Evolutionary conservation across 306 rosid species (phyloP), one percentile per base, ranked within the genome.

Genomic region (Prunus davidiana): DNA sequence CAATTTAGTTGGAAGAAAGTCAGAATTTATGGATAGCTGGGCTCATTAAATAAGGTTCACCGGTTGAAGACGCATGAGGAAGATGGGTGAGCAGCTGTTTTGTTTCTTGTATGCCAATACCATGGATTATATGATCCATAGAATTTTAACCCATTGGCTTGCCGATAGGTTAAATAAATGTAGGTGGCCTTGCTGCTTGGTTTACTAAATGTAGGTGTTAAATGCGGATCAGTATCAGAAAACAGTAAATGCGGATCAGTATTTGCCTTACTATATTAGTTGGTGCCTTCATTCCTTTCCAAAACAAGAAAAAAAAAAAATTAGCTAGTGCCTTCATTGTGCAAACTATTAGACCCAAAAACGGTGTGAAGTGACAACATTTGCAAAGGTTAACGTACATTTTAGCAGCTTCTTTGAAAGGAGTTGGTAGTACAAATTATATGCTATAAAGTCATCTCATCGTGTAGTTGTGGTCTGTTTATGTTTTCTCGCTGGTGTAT

Each of bases 21-120:
- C 91, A 85, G 83, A 80, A 82, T 76, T 51, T 76, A 85, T 82
- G 87, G 88, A 76, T 73, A 56, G 84, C 83, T 82, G 79, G 87
- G 85, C 75, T 77, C 52, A 43, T 79, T 76, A 79, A 86, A 81
- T 81, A 75, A 60, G 77, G 84, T 47, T 64, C 78, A 69, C 82
- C 78, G 78, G 71, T 76, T 80, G 90, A 83, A 81, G 91, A 87
- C 82, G 83, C 77, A 64, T 78, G 79, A 46, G 74, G 74, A 64
- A 51, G 83, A 85, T 73, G 81, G 83, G 79, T 84, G 82, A 77
- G 84, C 82, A 38, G 43, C 43, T 38, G 43, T 38, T 7, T 2
- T 38, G 43, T 82, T 80, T 87, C 74, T 84, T 43, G 30, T 86
- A 80, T 78, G 82, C 54, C 54, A 77, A 78, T 78, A 74, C 72